Percentiles rank a stretch among this genome's conserved stretches.
These are phyloP conservation scores for Aphanomyces cochlioides DNA, from an alignment of 352 stramenopile genomes.

Conservation along the genomic window DNA sequence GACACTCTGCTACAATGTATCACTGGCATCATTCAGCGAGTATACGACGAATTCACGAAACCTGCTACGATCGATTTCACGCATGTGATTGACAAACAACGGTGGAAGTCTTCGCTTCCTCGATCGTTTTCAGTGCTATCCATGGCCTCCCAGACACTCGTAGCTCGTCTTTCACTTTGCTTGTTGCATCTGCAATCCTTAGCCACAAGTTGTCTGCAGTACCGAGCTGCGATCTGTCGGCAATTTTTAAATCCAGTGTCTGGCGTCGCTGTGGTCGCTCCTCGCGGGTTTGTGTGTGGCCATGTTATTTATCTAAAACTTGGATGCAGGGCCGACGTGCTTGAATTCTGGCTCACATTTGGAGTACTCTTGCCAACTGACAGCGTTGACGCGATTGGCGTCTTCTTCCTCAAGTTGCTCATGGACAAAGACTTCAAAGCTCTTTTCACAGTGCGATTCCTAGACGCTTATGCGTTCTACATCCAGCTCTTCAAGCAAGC, in stretches of 20 bases:
- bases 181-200: conserved; percentile 68
- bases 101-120: conserved; percentile 29
- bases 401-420: conserved; percentile 76
- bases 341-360: conserved; percentile 71
- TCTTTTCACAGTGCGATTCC: conserved; percentile 75
- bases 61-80: conserved; percentile 40
- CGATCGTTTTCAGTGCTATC: conserved; percentile 32
- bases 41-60: conserved; percentile 25
- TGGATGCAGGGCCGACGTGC: conserved; percentile 32
- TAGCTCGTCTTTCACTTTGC: conserved; percentile 56
- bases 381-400: conserved; percentile 67
- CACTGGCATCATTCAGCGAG: neutral
- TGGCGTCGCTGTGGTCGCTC: too few relatives aligned
- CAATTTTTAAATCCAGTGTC: conserved; percentile 52
- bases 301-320: conserved; percentile 28
- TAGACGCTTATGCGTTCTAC: conserved; percentile 77
- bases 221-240: conserved; percentile 54
- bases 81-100: conserved; percentile 39
- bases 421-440: conserved; percentile 81
- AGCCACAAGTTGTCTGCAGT: conserved; percentile 64
- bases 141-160: conserved; percentile 44
- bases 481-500: conserved; percentile 66
- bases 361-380: conserved; percentile 67
- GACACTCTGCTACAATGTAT: conserved; percentile 39
- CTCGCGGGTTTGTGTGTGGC: neutral